phyloP scores from a whole-genome alignment of 73 alveolate genomes.

The Paramecium octaurelia region DNA sequence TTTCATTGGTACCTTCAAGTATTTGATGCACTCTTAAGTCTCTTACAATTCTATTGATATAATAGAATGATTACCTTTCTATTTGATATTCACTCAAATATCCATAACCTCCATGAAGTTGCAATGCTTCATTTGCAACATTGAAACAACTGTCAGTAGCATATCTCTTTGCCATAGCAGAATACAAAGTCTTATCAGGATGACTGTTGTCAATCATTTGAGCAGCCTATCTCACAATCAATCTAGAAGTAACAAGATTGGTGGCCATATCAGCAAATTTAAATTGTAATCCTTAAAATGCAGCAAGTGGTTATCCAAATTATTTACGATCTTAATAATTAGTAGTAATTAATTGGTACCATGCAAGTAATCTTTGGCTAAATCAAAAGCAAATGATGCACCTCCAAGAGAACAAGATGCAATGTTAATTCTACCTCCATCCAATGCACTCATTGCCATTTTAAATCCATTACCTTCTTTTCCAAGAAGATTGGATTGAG shows the following conservation, averaged over 20 bases:
- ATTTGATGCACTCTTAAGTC: constrained; percentile 87
- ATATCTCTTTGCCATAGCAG: constrained; percentile 87
- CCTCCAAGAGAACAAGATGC: constrained; percentile 86
- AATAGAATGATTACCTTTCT: constrained; percentile 59
- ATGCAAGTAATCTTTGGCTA: constrained; percentile 73
- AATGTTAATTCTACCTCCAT: constrained; percentile 90
- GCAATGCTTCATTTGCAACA: constrained; percentile 74
- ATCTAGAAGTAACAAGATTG: constrained; percentile 78
- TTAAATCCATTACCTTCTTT: constrained; percentile 82
- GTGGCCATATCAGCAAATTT: constrained; percentile 82
- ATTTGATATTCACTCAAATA: constrained; percentile 76
- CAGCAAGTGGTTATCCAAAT: constrained; percentile 76
- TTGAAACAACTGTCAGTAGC: constrained; percentile 86
- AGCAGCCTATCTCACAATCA: constrained; percentile 89
- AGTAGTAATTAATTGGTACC: constrained; percentile 25
- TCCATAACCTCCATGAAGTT: constrained; percentile 93
- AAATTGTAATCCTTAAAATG: constrained; percentile 73
- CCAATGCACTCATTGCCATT: constrained; percentile 87
- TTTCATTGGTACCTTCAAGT: constrained; percentile 90
- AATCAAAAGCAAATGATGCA: constrained; percentile 77
- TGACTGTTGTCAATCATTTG: constrained; percentile 63
- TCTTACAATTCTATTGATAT: constrained; percentile 65
- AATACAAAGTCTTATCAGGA: constrained; percentile 68
- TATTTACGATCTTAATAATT: constrained; percentile 63
- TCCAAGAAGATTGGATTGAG: constrained; percentile 73